Evolutionary conservation across 2,329 filamentous ascomycete species (phyloP).

Genomic region (Cytospora paraplurivora): DNA sequence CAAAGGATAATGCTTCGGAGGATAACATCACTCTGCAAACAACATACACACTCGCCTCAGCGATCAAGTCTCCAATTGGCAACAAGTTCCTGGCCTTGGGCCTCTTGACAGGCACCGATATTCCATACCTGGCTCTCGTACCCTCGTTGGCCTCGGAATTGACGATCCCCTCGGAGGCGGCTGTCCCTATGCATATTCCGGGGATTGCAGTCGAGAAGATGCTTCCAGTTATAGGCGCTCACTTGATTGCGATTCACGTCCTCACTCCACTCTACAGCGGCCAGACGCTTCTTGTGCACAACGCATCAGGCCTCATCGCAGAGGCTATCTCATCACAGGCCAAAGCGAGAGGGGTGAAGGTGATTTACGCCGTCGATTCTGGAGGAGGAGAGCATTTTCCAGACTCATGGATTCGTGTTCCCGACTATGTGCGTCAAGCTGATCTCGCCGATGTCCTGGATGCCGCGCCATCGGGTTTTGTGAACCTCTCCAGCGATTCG

Average conservation of each 20-base stretch:
- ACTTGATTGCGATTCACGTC: constrained; percentile 8
- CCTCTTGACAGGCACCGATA: not conserved
- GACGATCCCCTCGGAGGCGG: no score
- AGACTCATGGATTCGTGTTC: no score
- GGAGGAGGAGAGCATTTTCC: no score
- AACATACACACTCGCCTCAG: not conserved
- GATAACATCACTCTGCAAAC: not conserved
- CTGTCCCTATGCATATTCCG: no score
- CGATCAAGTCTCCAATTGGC: not conserved
- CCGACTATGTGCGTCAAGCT: no score
- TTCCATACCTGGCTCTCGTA: not conserved
- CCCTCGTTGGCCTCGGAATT: not conserved
- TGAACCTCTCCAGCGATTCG: no score
- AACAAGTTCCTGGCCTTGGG: not conserved
- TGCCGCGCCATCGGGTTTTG: no score
- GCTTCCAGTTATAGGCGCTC: not conserved
- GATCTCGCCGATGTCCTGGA: no score
- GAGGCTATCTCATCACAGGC: constrained; percentile 1
- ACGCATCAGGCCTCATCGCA: not conserved
- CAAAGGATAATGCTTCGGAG: not conserved
- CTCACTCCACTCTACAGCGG: constrained; percentile 8
- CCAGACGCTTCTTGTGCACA: constrained; percentile 24
- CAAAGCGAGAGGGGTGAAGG: not conserved
- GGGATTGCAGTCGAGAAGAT: not conserved
- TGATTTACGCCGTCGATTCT: not conserved